A percentile compares a stretch with the other conserved stretches of the same genome.
Conservation (phyloP, 495 filamentous ascomycete genomes). For the Glonium stellatum region DNA sequence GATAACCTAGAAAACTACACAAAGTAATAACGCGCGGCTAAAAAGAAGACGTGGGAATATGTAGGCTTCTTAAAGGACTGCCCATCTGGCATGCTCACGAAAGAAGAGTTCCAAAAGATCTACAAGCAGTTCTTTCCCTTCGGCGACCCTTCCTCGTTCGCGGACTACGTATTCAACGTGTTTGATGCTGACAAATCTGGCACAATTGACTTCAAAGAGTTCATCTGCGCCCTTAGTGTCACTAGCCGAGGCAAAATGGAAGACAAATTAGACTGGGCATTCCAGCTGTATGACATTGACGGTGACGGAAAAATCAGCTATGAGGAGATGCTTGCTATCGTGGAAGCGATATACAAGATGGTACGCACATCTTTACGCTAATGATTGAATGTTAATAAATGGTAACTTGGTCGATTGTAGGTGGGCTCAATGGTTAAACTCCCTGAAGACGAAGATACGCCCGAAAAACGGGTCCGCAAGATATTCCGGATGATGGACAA, state of each 20-base stretch:
- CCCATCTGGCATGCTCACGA: slow-evolving; percentile 90
- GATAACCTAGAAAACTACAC: slow-evolving; percentile 9
- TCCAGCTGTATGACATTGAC: slow-evolving; percentile 98
- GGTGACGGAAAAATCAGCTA: slow-evolving; percentile 98
- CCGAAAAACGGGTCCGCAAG: slow-evolving; percentile 94
- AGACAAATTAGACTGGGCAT: slow-evolving; percentile 98
- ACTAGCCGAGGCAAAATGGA: slow-evolving; percentile 97
- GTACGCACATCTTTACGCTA: slow-evolving; percentile 43
- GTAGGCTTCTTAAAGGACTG: slow-evolving; percentile 97
- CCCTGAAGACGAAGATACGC: slow-evolving; percentile 96
- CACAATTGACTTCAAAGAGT: slow-evolving; percentile 98
- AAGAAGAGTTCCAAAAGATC: slow-evolving; percentile 98
- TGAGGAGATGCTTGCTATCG: slow-evolving; percentile 96
- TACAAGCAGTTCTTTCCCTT: slow-evolving; percentile 99
- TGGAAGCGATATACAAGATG: slow-evolving; percentile 99
- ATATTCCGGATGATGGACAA: slow-evolving; percentile 99
- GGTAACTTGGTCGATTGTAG: slow-evolving; percentile 40
- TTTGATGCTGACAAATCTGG: slow-evolving; percentile 97
- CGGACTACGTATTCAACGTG: slow-evolving; percentile 98
- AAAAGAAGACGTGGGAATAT: not conserved
- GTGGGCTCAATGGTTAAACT: slow-evolving; percentile 99
- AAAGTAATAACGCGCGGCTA: not conserved
- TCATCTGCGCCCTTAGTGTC: slow-evolving; percentile 96
- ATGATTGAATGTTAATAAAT: not conserved
- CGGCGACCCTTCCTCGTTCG: slow-evolving; percentile 91